Percentiles rank a stretch among this genome's conserved stretches.
phyloP scores from a whole-genome alignment of 192 early-diverging fungal species.

The Coemansia sp. region DNA sequence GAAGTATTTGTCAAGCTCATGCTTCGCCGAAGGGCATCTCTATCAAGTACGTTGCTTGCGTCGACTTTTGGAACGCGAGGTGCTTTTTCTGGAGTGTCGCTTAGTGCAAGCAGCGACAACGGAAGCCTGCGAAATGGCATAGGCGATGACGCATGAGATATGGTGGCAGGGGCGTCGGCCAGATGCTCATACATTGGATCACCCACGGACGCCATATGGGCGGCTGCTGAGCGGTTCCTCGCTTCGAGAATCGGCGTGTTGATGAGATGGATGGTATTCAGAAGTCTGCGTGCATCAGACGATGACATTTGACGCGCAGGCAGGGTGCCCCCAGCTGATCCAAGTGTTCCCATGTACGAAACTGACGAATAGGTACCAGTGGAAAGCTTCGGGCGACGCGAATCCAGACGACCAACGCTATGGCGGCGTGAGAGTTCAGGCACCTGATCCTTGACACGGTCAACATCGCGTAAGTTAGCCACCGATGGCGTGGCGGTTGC shows the following conservation, averaged over 20 bases:
- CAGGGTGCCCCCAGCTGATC: not conserved
- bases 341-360: not conserved
- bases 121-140: slow-evolving; percentile 49
- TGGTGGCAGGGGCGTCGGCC: not conserved
- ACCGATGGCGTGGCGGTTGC: slow-evolving; percentile 44
- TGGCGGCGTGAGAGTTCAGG: slow-evolving; percentile 41
- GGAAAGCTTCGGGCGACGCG: slow-evolving; percentile 16
- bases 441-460: slow-evolving; percentile 23
- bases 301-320: slow-evolving; percentile 26
- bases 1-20: slow-evolving; percentile 20
- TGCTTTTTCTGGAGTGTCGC: slow-evolving; percentile 26
- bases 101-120: slow-evolving; percentile 39
- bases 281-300: slow-evolving; percentile 49
- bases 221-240: slow-evolving; percentile 17
- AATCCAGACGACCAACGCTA: slow-evolving; percentile 27
- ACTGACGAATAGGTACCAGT: not conserved
- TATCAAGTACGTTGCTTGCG: slow-evolving; percentile 12
- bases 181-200: not conserved
- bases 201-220: not conserved
- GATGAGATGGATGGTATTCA: slow-evolving; percentile 39
- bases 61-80: slow-evolving; percentile 20
- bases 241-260: slow-evolving; percentile 49
- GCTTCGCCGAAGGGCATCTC: slow-evolving; percentile 34
- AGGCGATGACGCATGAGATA: slow-evolving; percentile 12
- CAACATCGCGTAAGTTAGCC: slow-evolving; percentile 43